Evolutionary conservation across 1,284 basidiomycete species (phyloP).

Genomic region (Mycosarcoma mackinlayi): DNA sequence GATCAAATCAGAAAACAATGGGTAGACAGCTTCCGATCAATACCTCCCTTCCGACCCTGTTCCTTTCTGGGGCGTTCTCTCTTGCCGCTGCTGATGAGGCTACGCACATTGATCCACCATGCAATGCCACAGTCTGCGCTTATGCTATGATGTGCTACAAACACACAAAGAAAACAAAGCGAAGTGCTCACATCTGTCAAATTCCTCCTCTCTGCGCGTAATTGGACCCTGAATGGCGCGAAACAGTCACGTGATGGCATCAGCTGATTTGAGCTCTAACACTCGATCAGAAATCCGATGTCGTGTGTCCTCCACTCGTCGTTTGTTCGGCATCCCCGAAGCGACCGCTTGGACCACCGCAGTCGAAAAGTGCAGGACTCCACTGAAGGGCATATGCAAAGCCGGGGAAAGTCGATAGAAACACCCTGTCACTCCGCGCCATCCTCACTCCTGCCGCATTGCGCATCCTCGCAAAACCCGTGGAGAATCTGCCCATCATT

Average conservation of each 20-base stretch:
- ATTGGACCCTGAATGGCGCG: slow-evolving; percentile 1
- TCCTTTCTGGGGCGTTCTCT: no score
- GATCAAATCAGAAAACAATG: no score
- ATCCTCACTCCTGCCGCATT: no score
- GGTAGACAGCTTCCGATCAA: no score
- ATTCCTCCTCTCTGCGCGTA: slow-evolving; percentile 13
- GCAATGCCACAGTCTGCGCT: neutral
- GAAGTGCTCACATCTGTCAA: slow-evolving; percentile 14
- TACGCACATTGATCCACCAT: no score
- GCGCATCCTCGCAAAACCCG: no score
- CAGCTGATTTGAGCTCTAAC: slow-evolving; percentile 13
- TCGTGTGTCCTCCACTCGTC: slow-evolving; percentile 34
- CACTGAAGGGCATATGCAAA: no score
- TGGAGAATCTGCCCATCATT: slow-evolving; percentile 47
- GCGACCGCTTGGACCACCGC: slow-evolving; percentile 29
- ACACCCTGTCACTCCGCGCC: neutral
- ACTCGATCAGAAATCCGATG: slow-evolving; percentile 31
- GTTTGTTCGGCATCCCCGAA: neutral
- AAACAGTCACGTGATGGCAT: slow-evolving; percentile 37
- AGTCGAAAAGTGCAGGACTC: no score
- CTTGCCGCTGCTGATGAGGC: no score
- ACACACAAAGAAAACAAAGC: slow-evolving; percentile 11
- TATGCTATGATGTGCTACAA: neutral
- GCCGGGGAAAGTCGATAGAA: slow-evolving; percentile 19
- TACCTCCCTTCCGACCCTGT: no score